Percentiles rank a stretch among this genome's conserved stretches.
phyloP scores from a whole-genome alignment of 768 basidiomycete genomes.

The Porphyrellus cyaneotinctus region DNA sequence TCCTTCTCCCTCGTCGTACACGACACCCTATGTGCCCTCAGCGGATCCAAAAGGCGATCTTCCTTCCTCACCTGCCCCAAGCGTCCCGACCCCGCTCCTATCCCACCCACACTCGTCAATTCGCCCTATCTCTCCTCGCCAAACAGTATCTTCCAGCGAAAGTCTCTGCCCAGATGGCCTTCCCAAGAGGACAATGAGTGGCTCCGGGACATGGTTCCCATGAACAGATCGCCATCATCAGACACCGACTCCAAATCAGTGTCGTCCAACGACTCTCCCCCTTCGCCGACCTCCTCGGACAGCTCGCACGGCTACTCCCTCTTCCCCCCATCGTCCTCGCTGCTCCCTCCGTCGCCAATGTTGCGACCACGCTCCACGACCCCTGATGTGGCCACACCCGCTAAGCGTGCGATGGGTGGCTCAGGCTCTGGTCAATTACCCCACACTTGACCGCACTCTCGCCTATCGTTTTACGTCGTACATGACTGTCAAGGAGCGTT shows the following conservation, averaged over 20 bases:
- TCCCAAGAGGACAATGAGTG: slow-evolving; percentile 54
- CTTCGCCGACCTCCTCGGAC: slow-evolving; percentile 24
- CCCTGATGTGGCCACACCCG: slow-evolving; percentile 14
- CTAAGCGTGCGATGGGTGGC: slow-evolving; percentile 8
- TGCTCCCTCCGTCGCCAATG: slow-evolving; percentile 18
- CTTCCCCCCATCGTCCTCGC: slow-evolving; percentile 13
- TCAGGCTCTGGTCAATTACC: slow-evolving; percentile 11
- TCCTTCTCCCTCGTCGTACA: slow-evolving; percentile 13
- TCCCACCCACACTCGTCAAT: slow-evolving; percentile 54
- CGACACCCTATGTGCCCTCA: slow-evolving; percentile 3
- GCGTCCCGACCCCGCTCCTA: slow-evolving; percentile 39
- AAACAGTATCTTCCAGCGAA: slow-evolving; percentile 44
- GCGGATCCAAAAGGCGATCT: slow-evolving; percentile 17
- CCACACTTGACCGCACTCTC: slow-evolving; percentile 11
- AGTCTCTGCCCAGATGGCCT: slow-evolving; percentile 35
- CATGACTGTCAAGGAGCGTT: slow-evolving; percentile 19
- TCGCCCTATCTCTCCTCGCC: slow-evolving; percentile 54
- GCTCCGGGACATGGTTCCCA: slow-evolving; percentile 61
- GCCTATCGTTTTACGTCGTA: slow-evolving; percentile 24
- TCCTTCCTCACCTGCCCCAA: slow-evolving; percentile 12
- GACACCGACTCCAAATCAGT: slow-evolving; percentile 21
- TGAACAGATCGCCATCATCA: slow-evolving; percentile 6
- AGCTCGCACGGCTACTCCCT: slow-evolving; percentile 8
- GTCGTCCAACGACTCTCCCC: slow-evolving; percentile 6
- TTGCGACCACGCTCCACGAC: slow-evolving; percentile 23